Percentiles rank a stretch among this genome's conserved stretches.
Evolutionary conservation across 768 basidiomycete genomes (phyloP).

Genomic region (Serendipita indica): DNA sequence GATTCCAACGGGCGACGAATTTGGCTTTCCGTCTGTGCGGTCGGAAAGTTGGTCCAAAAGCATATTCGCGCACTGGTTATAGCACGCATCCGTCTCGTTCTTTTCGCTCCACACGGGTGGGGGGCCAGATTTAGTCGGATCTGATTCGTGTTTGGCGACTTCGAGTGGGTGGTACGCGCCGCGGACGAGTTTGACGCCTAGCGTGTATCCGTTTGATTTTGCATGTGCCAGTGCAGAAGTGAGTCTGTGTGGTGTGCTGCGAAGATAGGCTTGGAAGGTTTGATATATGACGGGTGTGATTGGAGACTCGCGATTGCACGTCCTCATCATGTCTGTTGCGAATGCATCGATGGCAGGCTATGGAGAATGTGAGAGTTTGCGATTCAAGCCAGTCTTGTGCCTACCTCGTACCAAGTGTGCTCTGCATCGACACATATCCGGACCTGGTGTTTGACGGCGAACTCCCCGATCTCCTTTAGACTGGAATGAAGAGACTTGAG

Average conservation of each 20-base stretch:
- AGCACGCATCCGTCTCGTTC: slow-evolving; percentile 57
- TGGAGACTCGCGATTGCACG: slow-evolving; percentile 43
- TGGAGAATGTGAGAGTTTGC: background rate
- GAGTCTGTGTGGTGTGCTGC: slow-evolving; percentile 57
- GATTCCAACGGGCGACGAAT: slow-evolving; percentile 33
- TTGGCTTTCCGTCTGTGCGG: slow-evolving; percentile 23
- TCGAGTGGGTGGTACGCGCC: slow-evolving; percentile 85
- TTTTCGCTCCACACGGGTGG: slow-evolving; percentile 62
- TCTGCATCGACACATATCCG: slow-evolving; percentile 76
- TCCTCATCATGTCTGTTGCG: slow-evolving; percentile 54
- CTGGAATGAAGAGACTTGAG: slow-evolving; percentile 48
- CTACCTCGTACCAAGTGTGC: slow-evolving; percentile 36
- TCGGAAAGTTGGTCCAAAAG: slow-evolving; percentile 42
- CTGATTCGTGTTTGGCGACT: slow-evolving; percentile 31
- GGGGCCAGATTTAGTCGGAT: slow-evolving; percentile 22
- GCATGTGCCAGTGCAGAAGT: slow-evolving; percentile 51
- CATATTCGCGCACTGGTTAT: slow-evolving; percentile 42
- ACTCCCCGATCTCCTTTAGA: slow-evolving; percentile 46
- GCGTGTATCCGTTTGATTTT: slow-evolving; percentile 44
- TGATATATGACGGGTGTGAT: slow-evolving; percentile 63
- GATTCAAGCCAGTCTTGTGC: background rate
- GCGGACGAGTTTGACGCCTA: slow-evolving; percentile 85
- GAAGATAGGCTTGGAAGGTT: slow-evolving; percentile 82
- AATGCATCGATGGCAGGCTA: slow-evolving; percentile 57
- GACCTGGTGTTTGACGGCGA: slow-evolving; percentile 46